Base-by-base conservation (phyloP, 2,329 filamentous ascomycete species). In the Hypomyces rosellus region DNA sequence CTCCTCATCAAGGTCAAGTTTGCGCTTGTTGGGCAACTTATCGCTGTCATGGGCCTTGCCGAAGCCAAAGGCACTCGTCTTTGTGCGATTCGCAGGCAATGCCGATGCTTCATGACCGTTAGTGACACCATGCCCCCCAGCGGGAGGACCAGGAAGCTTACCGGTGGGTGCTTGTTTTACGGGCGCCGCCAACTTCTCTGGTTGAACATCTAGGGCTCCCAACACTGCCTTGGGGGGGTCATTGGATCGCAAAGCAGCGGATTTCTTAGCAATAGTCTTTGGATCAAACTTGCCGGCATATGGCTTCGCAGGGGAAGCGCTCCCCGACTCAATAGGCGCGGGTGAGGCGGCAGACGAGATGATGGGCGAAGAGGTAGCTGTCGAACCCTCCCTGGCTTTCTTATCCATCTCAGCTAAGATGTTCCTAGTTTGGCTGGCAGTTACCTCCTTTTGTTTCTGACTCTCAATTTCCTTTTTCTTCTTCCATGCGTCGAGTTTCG, bases 401-500 rank as follows among this genome's bases (percentile, higher is more conserved):
- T 82, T 82, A 65, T 86, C 87, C 76, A 87, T 89, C 67, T 86
- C 82, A 60, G 85, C 82, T 50, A 86, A 72, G 49, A 89, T 78
- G 59, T 79, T 86, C 58, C 81, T 76, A 37, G 84, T 79, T 56
- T 82, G 83, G 51, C 80, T 81, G 38, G 80, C 74, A 48, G 81
- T 82, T 41, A 84, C 77, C 60, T 86, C 81, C 61, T 82, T 84
- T 63, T 87, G 81, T 64, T 88, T 88, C 55, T 79, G 80, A 59
- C 85, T 85, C 59, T 85, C 85, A 63, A 84, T 82, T 56, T 89
- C 87, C 64, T 89, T 85, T 69, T 91, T 92, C 69, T 89, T 87
- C 71, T 96, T 96, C 91, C 90, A 96, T 51, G 88, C 88, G 65
- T 92, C 88, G 25, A 95, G 71, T 64, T 89, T 91, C 25, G 88